Percentiles rank a stretch among this genome's conserved stretches.
These are phyloP conservation scores for Arabidopsis arenosa DNA, from an alignment of 345 rosid genomes.

Conservation along the genomic window DNA sequence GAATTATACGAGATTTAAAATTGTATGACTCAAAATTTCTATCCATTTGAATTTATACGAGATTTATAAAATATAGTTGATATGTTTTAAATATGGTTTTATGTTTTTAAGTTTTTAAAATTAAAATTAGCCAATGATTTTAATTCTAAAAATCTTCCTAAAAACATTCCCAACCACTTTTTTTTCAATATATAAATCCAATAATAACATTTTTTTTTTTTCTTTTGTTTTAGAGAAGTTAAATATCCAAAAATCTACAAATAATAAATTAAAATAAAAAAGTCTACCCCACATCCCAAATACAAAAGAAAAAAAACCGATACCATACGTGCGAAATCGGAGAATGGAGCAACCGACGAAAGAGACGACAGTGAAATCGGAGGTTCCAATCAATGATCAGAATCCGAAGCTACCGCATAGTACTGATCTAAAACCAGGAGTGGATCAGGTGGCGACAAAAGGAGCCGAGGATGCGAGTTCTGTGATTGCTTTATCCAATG, in stretches of 20 bases:
- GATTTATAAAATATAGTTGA: neutral
- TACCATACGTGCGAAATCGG: conserved; percentile 33
- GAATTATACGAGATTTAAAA: neutral
- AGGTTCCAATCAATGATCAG: conserved; percentile 52
- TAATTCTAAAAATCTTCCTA: neutral
- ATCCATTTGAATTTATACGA: neutral
- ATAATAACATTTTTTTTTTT: neutral
- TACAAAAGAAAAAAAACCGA: neutral
- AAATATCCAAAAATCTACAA: neutral
- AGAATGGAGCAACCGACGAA: conserved; percentile 55
- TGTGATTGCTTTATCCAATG: conserved; percentile 36
- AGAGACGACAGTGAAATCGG: conserved; percentile 56
- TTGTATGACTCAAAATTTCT: neutral
- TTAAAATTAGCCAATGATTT: neutral
- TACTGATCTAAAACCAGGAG: conserved; percentile 31
- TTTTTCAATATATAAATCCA: neutral
- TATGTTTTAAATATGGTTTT: too few species aligned
- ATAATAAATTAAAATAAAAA: too few species aligned
- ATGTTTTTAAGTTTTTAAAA: neutral
- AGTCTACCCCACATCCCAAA: conserved; percentile 4
- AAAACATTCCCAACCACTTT: neutral
- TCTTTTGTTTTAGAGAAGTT: neutral
- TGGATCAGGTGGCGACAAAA: conserved; percentile 39
- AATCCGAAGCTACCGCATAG: conserved; percentile 27
- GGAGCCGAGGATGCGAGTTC: conserved; percentile 45